These are phyloP conservation scores for Bolboschoenus planiculmis DNA, from an alignment of 176 grass and related monocot species.

Conservation along the genomic window DNA sequence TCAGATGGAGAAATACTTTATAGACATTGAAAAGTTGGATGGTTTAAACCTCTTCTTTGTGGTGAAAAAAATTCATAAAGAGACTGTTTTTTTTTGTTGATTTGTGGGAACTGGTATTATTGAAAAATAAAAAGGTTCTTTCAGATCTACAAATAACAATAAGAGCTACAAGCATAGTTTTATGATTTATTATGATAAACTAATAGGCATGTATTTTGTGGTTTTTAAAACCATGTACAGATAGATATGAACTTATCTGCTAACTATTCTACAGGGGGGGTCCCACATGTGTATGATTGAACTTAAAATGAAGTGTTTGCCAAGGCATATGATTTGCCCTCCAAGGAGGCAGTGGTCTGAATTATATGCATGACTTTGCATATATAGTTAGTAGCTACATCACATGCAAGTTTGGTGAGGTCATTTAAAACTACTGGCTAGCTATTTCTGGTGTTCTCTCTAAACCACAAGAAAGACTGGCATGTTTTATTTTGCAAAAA, in stretches of 20 bases:
- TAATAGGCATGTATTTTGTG: neutral
- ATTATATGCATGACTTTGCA: constrained; percentile 16
- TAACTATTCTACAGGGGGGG: constrained; percentile 2
- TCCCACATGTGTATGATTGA: neutral
- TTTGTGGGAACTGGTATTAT: neutral
- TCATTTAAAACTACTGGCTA: neutral
- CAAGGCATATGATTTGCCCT: constrained; percentile 15
- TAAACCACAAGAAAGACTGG: neutral
- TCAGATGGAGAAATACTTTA: too few relatives aligned
- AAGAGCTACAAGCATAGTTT: neutral
- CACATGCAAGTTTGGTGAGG: constrained; percentile 13
- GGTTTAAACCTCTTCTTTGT: too few relatives aligned
- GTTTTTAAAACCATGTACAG: neutral
- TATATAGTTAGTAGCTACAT: neutral
- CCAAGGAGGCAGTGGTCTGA: constrained; percentile 6
- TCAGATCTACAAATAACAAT: neutral
- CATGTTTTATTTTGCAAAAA: neutral
- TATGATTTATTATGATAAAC: neutral
- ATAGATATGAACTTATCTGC: neutral
- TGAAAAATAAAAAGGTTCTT: neutral
- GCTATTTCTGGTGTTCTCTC: neutral
- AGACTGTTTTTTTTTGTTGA: too few relatives aligned
- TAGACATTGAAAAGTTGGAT: too few relatives aligned
- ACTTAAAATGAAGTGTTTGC: constrained; percentile 7
- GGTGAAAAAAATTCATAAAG: too few relatives aligned